Conservation (phyloP, 768 basidiomycete genomes). For the Hysterangium stoloniferum region DNA sequence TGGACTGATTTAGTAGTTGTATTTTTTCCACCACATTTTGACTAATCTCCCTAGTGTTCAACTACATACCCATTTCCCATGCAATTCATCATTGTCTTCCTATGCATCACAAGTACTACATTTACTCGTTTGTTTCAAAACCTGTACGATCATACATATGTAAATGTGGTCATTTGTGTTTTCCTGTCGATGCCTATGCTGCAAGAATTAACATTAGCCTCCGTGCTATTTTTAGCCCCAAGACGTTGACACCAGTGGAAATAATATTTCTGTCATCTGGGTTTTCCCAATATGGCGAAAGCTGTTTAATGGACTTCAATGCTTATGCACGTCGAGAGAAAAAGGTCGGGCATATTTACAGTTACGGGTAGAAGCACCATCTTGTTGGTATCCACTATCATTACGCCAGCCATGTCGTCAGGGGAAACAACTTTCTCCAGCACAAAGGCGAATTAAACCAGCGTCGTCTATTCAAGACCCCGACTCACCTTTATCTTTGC, state of each 20-base stretch:
- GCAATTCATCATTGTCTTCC: slow-evolving; percentile 2
- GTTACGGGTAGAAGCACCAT: too few species aligned
- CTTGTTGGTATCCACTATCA: too few species aligned
- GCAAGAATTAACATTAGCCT: slow-evolving; percentile 9
- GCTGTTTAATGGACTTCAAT: slow-evolving; percentile 7
- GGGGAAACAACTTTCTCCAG: too few species aligned
- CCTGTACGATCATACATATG: slow-evolving; percentile 3
- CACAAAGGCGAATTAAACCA: too few species aligned
- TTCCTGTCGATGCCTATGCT: neutral
- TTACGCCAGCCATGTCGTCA: too few species aligned
- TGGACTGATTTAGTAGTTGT: neutral
- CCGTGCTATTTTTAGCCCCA: slow-evolving; percentile 20
- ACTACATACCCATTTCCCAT: neutral
- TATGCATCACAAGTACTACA: slow-evolving; percentile 1
- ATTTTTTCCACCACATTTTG: neutral
- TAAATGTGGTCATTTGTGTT: neutral
- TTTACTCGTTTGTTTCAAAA: neutral
- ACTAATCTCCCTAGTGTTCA: neutral
- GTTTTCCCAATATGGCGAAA: slow-evolving; percentile 16
- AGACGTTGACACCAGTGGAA: slow-evolving; percentile 14
- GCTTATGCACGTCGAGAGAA: too few species aligned
- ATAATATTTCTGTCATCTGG: slow-evolving; percentile 13
- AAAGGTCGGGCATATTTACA: too few species aligned
- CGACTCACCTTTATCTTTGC: too few species aligned
- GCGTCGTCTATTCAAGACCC: too few species aligned